Evolutionary conservation across 768 basidiomycete genomes (phyloP).

Genomic region (Panellus pusillus): DNA sequence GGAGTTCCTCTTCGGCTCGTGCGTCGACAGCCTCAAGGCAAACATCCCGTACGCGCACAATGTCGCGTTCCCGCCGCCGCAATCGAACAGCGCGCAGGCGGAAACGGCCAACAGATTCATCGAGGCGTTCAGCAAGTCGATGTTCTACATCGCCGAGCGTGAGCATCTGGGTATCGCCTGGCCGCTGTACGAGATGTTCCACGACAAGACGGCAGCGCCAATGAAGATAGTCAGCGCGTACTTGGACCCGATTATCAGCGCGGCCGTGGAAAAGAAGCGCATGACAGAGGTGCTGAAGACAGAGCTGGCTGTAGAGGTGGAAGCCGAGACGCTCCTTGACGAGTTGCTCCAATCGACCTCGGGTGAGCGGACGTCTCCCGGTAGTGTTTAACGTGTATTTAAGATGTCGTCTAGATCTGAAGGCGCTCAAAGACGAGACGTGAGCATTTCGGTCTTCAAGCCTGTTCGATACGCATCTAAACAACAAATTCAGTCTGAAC

Average conservation of each 20-base stretch:
- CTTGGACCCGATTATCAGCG: constrained; percentile 52
- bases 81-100: constrained; percentile 14
- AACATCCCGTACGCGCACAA: constrained; percentile 48
- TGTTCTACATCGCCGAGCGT: constrained; percentile 41
- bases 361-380: constrained; percentile 32
- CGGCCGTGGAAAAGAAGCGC: constrained; percentile 44
- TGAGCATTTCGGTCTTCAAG: constrained; percentile 8
- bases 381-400: not conserved
- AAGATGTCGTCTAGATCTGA: constrained; percentile 33
- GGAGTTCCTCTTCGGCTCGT: constrained; percentile 55
- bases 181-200: constrained; percentile 54
- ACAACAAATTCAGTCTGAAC: constrained; percentile 9
- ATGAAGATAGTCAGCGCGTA: constrained; percentile 54
- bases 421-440: constrained; percentile 45
- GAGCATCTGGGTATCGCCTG: constrained; percentile 43
- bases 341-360: constrained; percentile 56
- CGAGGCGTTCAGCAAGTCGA: constrained; percentile 50
- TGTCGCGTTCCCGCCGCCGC: constrained; percentile 23
- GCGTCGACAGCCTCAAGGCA: constrained; percentile 46
- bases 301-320: constrained; percentile 24
- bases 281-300: constrained; percentile 9
- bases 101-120: constrained; percentile 40
- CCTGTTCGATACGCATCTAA: not conserved
- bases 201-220: constrained; percentile 44
- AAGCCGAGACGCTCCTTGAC: constrained; percentile 43